Base-by-base conservation (phyloP, 495 filamentous ascomycete species). In the Xylona heveae region DNA sequence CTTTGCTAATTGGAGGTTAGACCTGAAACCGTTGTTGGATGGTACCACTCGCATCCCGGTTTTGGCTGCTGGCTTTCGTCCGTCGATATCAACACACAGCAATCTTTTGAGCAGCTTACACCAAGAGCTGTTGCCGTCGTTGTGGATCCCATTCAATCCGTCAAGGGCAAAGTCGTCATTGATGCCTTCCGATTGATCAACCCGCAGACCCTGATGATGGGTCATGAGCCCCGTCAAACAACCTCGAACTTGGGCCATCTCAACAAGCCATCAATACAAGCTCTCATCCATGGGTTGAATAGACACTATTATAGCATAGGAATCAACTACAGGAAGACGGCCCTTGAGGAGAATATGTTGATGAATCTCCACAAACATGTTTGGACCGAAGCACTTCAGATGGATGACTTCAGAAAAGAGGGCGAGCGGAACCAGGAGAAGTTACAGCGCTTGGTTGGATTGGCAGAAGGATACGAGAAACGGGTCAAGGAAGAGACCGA, bases 281-380 rank as follows among this genome's bases (percentile, higher is more conserved):
- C 88, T n/a, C 72, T 97, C 33, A 97, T 97, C 37, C 88, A 97
- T 53, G 88, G 88, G 32, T 66, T 97, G 13, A 97, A 97, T 59
- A 63, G 88, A 36, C 90, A 97, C 58, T 97, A 97, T 61, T 97
- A 97, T 61, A 92, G 81, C 45, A 95, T 97, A 44, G 85, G 67
- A 25, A 95, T 97, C 59, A 82, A 88, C 53, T 97, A 97, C 57
- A 66, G 88, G 40, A 97, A 97, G 63, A 93, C 90, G 1, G 88
- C 81, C 2, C 59, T 97, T 30, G 88, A 97, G 56, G 90, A 97
- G 61, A 94, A 91, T 53, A 95, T 97, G 88, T 53, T 97, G 45
- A 97, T 97, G 88, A 97, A 95, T 46, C 58, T 97, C 37, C 88
- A 97, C 61, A 97, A 97, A 64, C 84, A 92, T 36, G 84, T 93